A percentile compares a stretch with the other conserved stretches of the same genome.
Evolutionary conservation across 768 basidiomycete species (phyloP).

Genomic region (Sarcodon sp.): DNA sequence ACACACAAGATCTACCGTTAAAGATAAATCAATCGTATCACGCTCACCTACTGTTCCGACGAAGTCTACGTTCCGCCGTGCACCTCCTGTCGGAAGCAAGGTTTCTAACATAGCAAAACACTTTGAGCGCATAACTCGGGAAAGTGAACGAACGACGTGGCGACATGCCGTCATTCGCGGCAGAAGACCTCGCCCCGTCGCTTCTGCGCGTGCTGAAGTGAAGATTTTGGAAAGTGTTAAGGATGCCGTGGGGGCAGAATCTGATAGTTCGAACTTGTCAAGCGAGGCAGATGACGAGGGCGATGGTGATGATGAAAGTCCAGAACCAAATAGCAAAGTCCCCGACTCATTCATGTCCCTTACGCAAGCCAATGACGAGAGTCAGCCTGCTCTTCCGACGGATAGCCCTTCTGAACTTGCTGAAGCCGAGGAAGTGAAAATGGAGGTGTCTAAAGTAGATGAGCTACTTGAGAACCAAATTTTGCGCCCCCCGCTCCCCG

Average conservation of each 20-base stretch:
- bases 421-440: background rate
- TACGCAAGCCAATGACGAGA: background rate
- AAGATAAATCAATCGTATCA: constrained; percentile 22
- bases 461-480: background rate
- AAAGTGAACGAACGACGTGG: constrained; percentile 61
- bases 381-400: background rate
- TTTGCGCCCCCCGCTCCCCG: background rate
- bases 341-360: constrained; percentile 5
- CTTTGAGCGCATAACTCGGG: constrained; percentile 74
- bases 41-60: constrained; percentile 21
- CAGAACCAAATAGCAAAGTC: constrained; percentile 15
- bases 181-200: constrained; percentile 81
- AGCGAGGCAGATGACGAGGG: constrained; percentile 58
- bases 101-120: constrained; percentile 86
- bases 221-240: constrained; percentile 82
- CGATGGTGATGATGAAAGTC: constrained; percentile 35
- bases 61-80: constrained; percentile 45
- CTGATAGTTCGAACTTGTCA: constrained; percentile 61
- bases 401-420: background rate
- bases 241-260: constrained; percentile 83
- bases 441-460: background rate
- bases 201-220: constrained; percentile 77
- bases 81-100: constrained; percentile 42
- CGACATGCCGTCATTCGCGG: constrained; percentile 82
- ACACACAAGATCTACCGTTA: constrained; percentile 4